A percentile compares a stretch with the other conserved stretches of the same genome.
These are phyloP conservation scores for Tetrapisispora pingtungensis DNA, from an alignment of 805 yeast genomes.

Conservation along the genomic window DNA sequence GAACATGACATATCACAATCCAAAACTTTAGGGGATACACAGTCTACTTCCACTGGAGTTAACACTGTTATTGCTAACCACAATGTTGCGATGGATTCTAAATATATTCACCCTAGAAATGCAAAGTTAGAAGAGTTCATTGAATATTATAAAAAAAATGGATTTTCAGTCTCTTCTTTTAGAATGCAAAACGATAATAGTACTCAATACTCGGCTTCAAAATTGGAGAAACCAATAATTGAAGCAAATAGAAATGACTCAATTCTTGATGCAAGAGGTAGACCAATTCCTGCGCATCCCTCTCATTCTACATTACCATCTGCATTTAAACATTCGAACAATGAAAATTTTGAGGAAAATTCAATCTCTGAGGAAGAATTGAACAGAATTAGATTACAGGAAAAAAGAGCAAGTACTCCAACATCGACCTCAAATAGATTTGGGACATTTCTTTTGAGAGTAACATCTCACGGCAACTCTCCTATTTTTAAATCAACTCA, in stretches of 20 bases:
- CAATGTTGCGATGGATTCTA: not conserved
- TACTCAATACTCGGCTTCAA: not conserved
- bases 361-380: not conserved
- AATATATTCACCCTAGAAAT: conserved; percentile 24
- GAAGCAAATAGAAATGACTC: not conserved
- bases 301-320: conserved; percentile 38
- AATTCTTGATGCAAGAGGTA: conserved; percentile 28
- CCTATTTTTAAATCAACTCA: not conserved
- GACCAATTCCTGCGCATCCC: conserved; percentile 47
- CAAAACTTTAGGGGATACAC: not conserved
- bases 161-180: conserved; percentile 18
- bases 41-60: not conserved
- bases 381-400: conserved; percentile 5
- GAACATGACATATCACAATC: not conserved
- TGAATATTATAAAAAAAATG: conserved; percentile 28
- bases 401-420: not conserved
- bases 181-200: conserved; percentile 5
- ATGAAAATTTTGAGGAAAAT: not conserved
- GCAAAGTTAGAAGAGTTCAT: conserved; percentile 40
- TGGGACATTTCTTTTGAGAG: conserved; percentile 27
- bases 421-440: conserved; percentile 17
- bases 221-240: not conserved
- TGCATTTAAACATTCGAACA: conserved; percentile 29
- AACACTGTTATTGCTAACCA: not conserved
- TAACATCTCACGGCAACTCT: conserved; percentile 17